Base-by-base conservation (phyloP, 495 filamentous ascomycete species). In the Haplographium delicatum region DNA sequence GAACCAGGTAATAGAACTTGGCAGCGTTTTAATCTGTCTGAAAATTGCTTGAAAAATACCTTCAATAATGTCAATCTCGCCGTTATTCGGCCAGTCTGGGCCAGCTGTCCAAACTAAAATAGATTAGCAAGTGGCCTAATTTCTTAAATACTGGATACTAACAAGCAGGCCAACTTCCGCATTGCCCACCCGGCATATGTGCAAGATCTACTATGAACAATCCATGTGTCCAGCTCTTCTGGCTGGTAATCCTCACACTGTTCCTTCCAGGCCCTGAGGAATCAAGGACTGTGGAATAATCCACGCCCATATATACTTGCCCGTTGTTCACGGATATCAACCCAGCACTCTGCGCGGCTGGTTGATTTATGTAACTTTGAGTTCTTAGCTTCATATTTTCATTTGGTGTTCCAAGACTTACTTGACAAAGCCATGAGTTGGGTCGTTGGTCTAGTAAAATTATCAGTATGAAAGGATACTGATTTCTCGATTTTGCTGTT, bases 31-130 rank as follows among this genome's bases (percentile, higher is more conserved):
- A n/a, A n/a, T n/a, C n/a, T n/a, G n/a, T n/a, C n/a, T n/a, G n/a
- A n/a, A n/a, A n/a, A n/a, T n/a, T n/a, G n/a, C n/a, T n/a, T n/a
- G n/a, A n/a, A 35, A 15, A 25, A 16, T 18, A 50, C 50, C 84
- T 62, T 94, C 86, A 55, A 91, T 85, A 57, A 91, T 89, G 68
- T 91, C 86, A 34, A 90, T 82, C 64, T 94, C 88, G 5, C 88
- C 88, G 46, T 80, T 75, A 3, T 66, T 62, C 0, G 85, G 86
- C 86, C 85, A 90, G 18, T 75, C 67, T 16, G 68, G 67, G 20
- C 83, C 82, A 7, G 75, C 60, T 2, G 76, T 77, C 80, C 82
- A 86, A 43, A 62, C 43, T 42, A 38, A n/a, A n/a, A n/a, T n/a
- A n/a, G n/a, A n/a, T n/a, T n/a, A n/a, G n/a, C n/a, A n/a, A n/a